Base-by-base conservation (phyloP, 2,329 filamentous ascomycete species). In the Aspergillus oerlinghausenensis region DNA sequence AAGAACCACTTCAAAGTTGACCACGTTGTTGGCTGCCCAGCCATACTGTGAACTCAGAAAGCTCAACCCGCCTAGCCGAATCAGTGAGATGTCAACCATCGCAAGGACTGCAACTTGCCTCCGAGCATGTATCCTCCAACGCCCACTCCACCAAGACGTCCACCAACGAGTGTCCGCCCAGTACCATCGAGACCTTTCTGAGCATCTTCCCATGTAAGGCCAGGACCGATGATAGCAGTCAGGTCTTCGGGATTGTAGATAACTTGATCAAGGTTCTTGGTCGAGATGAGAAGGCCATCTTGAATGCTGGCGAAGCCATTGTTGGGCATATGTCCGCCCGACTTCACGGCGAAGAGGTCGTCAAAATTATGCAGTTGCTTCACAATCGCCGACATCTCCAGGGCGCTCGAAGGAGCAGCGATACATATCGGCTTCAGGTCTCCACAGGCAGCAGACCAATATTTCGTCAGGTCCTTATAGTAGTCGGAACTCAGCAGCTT, bases 341-440 rank as follows among this genome's bases (percentile, higher is more conserved):
- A 76, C 65, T 81, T 77, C 69, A 84, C 75, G 23, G 82, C 84
- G 49, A 86, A 82, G 5, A 81, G 69, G 54, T 79, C 80, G 40
- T 76, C 72, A 45, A 76, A 76, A 35, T 76, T 68, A 7, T 73
- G 75, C 11, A 86, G 74, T 29, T 80, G 73, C 26, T 74, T 75
- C 49, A 86, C 74, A n/a, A 83, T 76, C 9, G 75, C 73, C 0
- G 81, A 75, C 40, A 86, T 81, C 63, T 86, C 80, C 17, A 77
- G 69, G 0, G 77, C 72, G 35, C 74, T 81, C 11, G 72, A 72
- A 2, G 82, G 81, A 45, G 75, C 73, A 49, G 81, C 70, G 52
- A 80, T 79, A 58, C 80, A 82, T 51, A 70, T 72, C 5, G 79
- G 80, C 45, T 64, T 66, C 26, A 80, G 70, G 45, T 73, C 72